Evolutionary conservation across 202 grass and related monocot species (phyloP).

Genomic region (Brachypodium distachyon): DNA sequence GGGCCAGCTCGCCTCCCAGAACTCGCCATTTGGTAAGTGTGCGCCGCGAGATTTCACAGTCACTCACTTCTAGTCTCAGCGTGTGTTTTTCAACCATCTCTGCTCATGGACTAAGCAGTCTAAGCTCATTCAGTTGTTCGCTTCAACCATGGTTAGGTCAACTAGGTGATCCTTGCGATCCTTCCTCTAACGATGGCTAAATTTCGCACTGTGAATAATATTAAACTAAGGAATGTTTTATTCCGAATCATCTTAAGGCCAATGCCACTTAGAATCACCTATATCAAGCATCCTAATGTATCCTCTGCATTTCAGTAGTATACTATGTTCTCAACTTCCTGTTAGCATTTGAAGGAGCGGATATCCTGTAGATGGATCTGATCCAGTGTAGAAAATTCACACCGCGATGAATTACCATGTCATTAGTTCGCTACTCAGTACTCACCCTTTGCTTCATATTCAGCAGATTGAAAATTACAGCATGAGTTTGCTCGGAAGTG

Average conservation of each 20-base stretch:
- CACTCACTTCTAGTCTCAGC: not conserved
- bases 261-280: not conserved
- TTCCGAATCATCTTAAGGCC: not conserved
- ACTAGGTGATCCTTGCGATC: not conserved
- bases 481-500: not conserved
- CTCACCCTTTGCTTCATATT: not conserved
- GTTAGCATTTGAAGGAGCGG: not conserved
- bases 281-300: not conserved
- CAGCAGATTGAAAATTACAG: not conserved
- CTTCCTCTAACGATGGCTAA: not conserved
- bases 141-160: not conserved
- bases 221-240: not conserved
- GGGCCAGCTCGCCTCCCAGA: slow-evolving; percentile 18
- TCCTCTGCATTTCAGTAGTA: not conserved
- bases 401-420: not conserved
- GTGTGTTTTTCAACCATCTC: not conserved
- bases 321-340: not conserved
- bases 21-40: slow-evolving; percentile 50
- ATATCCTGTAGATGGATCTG: not conserved
- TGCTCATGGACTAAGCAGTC: not conserved
- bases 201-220: not conserved
- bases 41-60: not conserved
- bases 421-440: too few relatives aligned
- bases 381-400: not conserved
- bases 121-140: not conserved